Evolutionary conservation across 345 rosid species (phyloP).

Genomic region (Tarenaya hassleriana): DNA sequence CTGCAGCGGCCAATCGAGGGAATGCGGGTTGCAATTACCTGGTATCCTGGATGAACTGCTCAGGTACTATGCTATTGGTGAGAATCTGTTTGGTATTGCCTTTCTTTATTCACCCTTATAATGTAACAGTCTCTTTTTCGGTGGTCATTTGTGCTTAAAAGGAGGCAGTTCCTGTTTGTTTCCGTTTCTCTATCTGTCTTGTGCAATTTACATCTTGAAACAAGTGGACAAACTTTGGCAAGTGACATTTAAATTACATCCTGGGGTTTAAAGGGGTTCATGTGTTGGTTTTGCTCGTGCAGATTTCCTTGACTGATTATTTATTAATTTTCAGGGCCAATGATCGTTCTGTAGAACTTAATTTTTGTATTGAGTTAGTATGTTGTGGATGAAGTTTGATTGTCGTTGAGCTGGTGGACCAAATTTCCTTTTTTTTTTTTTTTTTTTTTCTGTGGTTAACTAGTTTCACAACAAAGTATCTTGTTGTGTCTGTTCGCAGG

Average conservation of each 20-base stretch:
- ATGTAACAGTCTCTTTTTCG: slow-evolving; percentile 13
- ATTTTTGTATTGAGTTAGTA: slow-evolving; percentile 20
- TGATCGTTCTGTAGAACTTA: slow-evolving; percentile 53
- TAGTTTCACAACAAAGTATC: slow-evolving; percentile 16
- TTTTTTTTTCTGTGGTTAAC: not conserved
- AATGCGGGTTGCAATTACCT: slow-evolving; percentile 80
- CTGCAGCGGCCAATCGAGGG: slow-evolving; percentile 44
- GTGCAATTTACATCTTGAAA: no score
- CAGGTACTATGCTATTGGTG: slow-evolving; percentile 43
- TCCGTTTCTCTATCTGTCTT: no score
- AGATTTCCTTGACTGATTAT: slow-evolving; percentile 18
- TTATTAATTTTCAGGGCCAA: slow-evolving; percentile 55
- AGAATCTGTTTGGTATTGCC: not conserved
- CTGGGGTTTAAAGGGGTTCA: not conserved
- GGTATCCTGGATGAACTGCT: slow-evolving; percentile 84
- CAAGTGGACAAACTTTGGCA: not conserved
- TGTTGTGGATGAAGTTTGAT: not conserved
- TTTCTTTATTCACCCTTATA: not conserved
- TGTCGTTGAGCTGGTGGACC: not conserved
- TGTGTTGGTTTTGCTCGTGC: slow-evolving; percentile 6
- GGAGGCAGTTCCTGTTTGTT: slow-evolving; percentile 53
- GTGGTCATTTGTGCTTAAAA: slow-evolving; percentile 28
- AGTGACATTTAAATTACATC: not conserved
- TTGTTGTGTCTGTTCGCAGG: slow-evolving; percentile 44
- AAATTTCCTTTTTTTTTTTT: no score